Percentiles rank a stretch among this genome's conserved stretches.
Conservation (phyloP, 208 protist genomes). For the Acanthamoeba royreba region DNA sequence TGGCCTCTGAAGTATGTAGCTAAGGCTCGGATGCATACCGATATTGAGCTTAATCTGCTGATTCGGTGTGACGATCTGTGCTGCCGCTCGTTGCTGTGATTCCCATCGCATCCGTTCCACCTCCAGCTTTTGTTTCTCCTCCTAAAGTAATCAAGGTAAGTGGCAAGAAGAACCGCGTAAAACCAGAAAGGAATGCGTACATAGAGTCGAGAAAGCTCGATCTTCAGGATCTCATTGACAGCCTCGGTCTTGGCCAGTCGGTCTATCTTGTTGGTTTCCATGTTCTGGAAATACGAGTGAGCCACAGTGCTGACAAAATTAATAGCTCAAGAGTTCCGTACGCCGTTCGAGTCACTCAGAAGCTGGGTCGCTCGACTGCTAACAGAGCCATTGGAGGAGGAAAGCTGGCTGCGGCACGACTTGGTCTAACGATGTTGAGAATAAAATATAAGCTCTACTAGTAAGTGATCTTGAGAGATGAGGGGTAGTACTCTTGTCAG, state of each 20-base stretch:
- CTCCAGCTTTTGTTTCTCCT: constrained; percentile 35
- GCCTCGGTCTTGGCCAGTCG: constrained; percentile 11
- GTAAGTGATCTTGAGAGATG: neutral
- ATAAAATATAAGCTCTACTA: too few species aligned
- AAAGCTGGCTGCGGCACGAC: constrained; percentile 9
- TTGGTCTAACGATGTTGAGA: too few species aligned
- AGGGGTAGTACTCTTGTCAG: neutral
- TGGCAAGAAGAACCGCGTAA: too few species aligned
- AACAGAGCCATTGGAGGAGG: neutral
- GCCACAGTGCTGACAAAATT: too few species aligned
- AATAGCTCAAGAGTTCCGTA: too few species aligned
- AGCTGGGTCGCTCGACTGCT: neutral
- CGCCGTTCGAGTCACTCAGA: neutral
- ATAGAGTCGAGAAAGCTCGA: neutral
- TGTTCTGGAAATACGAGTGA: too few species aligned
- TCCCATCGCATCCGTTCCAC: neutral
- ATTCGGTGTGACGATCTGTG: neutral
- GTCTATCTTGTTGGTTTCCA: neutral
- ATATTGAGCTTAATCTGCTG: constrained; percentile 24
- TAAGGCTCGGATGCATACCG: too few species aligned
- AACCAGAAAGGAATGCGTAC: neutral
- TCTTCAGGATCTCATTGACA: constrained; percentile 30
- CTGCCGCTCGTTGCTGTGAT: neutral
- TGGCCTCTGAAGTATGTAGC: too few species aligned
- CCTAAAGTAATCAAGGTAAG: too few species aligned